Evolutionary conservation across 75 land plant species (phyloP).

Genomic region (Picea glauca): DNA sequence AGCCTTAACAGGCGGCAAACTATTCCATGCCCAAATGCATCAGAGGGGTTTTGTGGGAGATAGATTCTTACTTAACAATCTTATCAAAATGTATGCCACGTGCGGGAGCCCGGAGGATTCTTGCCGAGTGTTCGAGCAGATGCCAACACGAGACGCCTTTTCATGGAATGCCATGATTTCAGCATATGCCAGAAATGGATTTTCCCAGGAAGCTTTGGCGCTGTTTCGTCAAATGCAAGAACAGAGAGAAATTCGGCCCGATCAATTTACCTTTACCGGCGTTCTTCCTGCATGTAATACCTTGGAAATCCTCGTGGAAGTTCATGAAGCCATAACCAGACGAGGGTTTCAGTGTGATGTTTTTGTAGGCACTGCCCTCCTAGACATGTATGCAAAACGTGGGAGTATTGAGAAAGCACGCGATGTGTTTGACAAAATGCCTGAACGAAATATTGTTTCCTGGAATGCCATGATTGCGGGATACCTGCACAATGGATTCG

Average conservation of each 20-base stretch:
- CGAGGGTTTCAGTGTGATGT: background rate
- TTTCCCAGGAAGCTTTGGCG: conserved; percentile 32
- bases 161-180: conserved; percentile 51
- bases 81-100: conserved; percentile 51
- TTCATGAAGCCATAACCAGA: too few relatives aligned
- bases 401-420: background rate
- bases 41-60: too few relatives aligned
- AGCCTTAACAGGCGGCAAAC: too few relatives aligned
- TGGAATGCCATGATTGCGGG: background rate
- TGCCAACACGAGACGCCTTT: conserved; percentile 40
- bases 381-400: background rate
- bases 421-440: background rate
- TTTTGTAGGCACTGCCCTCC: background rate
- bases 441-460: background rate
- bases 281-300: too few relatives aligned
- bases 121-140: conserved; percentile 18
- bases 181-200: conserved; percentile 31
- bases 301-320: too few relatives aligned
- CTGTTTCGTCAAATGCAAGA: conserved; percentile 40
- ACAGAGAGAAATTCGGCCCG: too few relatives aligned
- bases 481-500: background rate
- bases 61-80: conserved; percentile 18
- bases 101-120: conserved; percentile 27
- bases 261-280: too few relatives aligned
- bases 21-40: too few relatives aligned